These are phyloP conservation scores for Bryopsis sp. DNA, from an alignment of 139 green algal genomes.

Conservation along the genomic window DNA sequence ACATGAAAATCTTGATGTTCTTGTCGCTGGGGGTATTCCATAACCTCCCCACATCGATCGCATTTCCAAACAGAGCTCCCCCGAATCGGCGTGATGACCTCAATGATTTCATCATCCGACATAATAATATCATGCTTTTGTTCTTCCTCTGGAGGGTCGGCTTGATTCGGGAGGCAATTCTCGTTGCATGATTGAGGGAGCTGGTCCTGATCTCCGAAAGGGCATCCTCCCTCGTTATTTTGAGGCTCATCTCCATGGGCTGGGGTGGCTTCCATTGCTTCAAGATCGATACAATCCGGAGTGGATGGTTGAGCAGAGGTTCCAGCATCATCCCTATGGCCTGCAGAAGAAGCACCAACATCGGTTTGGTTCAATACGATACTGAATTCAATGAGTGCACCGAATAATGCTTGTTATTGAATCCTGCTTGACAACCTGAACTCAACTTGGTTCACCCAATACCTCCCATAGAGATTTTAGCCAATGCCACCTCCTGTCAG, in stretches of 20 bases:
- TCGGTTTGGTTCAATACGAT: too few species aligned
- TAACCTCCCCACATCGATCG: not conserved
- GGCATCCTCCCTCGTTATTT: not conserved
- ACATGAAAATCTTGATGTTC: slow-evolving; percentile 19
- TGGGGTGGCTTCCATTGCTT: too few species aligned
- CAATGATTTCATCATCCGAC: not conserved
- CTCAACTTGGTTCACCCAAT: not conserved
- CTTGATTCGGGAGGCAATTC: not conserved
- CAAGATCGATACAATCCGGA: too few species aligned
- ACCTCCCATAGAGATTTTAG: not conserved
- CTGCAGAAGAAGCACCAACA: too few species aligned
- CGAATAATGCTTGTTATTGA: too few species aligned
- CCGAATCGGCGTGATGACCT: not conserved
- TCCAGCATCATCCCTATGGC: too few species aligned
- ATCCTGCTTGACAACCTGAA: not conserved
- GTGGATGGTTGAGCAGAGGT: too few species aligned
- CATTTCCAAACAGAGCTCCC: not conserved
- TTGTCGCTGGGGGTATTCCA: not conserved
- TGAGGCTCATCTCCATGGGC: not conserved
- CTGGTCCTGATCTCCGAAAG: not conserved
- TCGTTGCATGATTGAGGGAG: not conserved
- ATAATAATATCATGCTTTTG: not conserved
- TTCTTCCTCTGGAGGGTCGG: not conserved
- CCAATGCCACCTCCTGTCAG: not conserved
- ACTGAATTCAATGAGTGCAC: too few species aligned